phyloP scores from a whole-genome alignment of 2,329 filamentous ascomycete genomes.

The Dothistroma pini region DNA sequence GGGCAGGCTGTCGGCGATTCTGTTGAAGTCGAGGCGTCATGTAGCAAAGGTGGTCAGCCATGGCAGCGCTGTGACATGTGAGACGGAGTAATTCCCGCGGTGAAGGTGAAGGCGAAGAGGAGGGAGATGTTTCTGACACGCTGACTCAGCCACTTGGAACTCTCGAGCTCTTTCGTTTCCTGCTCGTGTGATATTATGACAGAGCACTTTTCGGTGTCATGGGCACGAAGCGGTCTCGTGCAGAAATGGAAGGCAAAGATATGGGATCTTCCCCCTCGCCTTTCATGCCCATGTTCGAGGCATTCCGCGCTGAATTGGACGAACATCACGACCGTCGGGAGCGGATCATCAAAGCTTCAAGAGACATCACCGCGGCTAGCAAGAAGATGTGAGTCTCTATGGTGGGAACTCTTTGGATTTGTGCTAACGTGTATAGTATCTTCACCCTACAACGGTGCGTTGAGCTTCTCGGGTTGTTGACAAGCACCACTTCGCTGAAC shows the following conservation, averaged over 20 bases:
- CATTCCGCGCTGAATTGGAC: conserved; percentile 82
- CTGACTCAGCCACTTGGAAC: too few relatives aligned
- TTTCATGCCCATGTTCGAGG: conserved; percentile 71
- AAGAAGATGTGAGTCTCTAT: conserved; percentile 79
- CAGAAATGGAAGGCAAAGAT: conserved; percentile 22
- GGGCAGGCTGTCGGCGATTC: background rate
- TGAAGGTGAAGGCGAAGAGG: too few relatives aligned
- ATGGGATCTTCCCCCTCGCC: conserved; percentile 35
- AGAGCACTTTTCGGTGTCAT: conserved; percentile 4
- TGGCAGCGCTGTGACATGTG: too few relatives aligned
- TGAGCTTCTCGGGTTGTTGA: background rate
- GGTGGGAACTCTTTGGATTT: conserved; percentile 11
- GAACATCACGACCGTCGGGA: conserved; percentile 92
- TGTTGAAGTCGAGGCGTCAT: background rate
- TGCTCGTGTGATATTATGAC: too few relatives aligned
- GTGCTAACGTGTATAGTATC: conserved; percentile 54
- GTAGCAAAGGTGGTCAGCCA: background rate
- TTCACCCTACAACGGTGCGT: conserved; percentile 74
- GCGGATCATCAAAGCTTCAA: conserved; percentile 81
- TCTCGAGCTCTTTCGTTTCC: too few relatives aligned
- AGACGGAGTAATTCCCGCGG: too few relatives aligned
- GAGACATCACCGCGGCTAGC: conserved; percentile 88
- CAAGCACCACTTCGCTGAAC: background rate
- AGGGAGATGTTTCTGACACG: too few relatives aligned
- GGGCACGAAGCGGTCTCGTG: conserved; percentile 18